Percentiles rank a stretch among this genome's conserved stretches.
Conservation (phyloP, 495 filamentous ascomycete genomes). For the Bacidia gigantensis region DNA sequence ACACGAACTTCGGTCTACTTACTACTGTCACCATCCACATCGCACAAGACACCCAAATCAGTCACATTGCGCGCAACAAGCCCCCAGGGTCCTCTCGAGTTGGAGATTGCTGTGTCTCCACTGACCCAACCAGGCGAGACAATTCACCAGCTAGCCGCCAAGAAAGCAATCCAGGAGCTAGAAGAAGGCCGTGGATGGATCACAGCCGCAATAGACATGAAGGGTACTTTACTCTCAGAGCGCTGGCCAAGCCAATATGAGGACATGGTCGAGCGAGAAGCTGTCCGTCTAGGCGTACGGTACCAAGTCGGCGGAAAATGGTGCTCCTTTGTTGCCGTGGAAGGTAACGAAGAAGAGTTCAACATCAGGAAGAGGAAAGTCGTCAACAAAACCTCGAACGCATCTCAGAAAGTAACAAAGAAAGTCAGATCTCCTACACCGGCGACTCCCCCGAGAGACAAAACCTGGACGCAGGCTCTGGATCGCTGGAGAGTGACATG, state of each 20-base stretch:
- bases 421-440: not conserved
- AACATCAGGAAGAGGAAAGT: not conserved
- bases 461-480: not conserved
- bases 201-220: slow-evolving; percentile 30
- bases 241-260: slow-evolving; percentile 33
- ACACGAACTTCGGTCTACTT: slow-evolving; percentile 49
- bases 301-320: slow-evolving; percentile 55
- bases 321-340: slow-evolving; percentile 57
- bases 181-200: slow-evolving; percentile 59
- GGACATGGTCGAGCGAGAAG: slow-evolving; percentile 47
- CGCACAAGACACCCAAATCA: slow-evolving; percentile 35
- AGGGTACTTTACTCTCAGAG: slow-evolving; percentile 32
- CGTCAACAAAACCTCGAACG: not conserved
- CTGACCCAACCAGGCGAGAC: slow-evolving; percentile 36
- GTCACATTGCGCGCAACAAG: slow-evolving; percentile 43
- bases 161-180: slow-evolving; percentile 51
- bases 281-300: slow-evolving; percentile 43
- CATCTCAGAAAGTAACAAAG: not conserved
- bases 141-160: slow-evolving; percentile 56
- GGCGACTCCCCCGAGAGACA: not conserved
- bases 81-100: slow-evolving; percentile 38
- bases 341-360: slow-evolving; percentile 14
- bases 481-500: not conserved
- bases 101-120: slow-evolving; percentile 46
- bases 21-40: slow-evolving; percentile 37